A percentile compares a stretch with the other conserved stretches of the same genome.
Evolutionary conservation across 805 yeast species (phyloP).

Genomic region (Myxozyma neotropica): DNA sequence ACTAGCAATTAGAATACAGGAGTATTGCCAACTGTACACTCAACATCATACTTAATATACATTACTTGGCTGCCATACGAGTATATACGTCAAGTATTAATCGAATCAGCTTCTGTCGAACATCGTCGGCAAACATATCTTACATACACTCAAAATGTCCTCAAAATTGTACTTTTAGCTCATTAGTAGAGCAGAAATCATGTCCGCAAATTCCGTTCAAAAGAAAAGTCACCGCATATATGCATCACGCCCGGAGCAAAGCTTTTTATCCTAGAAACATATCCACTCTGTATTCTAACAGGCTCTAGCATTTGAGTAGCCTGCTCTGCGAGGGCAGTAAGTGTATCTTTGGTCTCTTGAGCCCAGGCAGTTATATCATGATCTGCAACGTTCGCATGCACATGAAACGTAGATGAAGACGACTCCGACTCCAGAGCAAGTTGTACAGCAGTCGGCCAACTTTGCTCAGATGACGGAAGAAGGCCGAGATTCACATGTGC

Average conservation of each 20-base stretch:
- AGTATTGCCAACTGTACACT: no score
- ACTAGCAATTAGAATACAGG: no score
- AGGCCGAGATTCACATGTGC: slow-evolving; percentile 76
- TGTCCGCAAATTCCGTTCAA: background rate
- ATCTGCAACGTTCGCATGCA: slow-evolving; percentile 72
- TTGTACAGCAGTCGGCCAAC: slow-evolving; percentile 56
- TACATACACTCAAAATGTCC: no score
- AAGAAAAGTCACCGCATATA: slow-evolving; percentile 54
- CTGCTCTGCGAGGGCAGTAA: slow-evolving; percentile 16
- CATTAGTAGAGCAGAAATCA: no score
- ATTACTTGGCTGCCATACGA: no score
- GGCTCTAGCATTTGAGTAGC: slow-evolving; percentile 45
- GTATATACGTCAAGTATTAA: no score
- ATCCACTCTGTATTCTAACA: no score
- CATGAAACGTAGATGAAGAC: slow-evolving; percentile 48
- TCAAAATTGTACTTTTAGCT: no score
- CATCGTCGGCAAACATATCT: no score
- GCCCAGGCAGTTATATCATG: slow-evolving; percentile 46
- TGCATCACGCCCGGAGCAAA: slow-evolving; percentile 90
- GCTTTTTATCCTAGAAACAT: slow-evolving; percentile 59
- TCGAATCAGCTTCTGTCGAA: no score
- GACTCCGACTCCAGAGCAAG: slow-evolving; percentile 30
- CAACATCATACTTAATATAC: no score
- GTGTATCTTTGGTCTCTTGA: slow-evolving; percentile 29
- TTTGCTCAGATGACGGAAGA: slow-evolving; percentile 66